Conservation (phyloP, 805 yeast genomes). For the Lachancea fermentati region DNA sequence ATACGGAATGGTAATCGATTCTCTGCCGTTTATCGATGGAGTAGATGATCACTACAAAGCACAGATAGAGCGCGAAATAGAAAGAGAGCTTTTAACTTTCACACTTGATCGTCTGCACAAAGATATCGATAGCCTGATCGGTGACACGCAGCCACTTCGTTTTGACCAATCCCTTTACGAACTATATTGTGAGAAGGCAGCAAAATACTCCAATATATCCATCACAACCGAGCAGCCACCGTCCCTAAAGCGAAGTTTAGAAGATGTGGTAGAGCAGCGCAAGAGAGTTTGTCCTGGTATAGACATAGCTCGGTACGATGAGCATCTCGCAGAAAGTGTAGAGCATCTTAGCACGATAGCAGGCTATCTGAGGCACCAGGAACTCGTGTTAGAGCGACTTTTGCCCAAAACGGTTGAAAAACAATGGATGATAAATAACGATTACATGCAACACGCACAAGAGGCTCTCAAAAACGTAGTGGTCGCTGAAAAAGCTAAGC, state of each 20-base stretch:
- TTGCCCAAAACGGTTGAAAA: constrained; percentile 31
- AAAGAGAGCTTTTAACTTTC: constrained; percentile 21
- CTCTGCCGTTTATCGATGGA: constrained; percentile 15
- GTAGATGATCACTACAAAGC: constrained; percentile 1
- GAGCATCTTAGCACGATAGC: constrained; percentile 23
- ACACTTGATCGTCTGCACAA: constrained; percentile 18
- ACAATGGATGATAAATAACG: constrained; percentile 37
- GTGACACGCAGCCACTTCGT: neutral
- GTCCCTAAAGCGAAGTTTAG: neutral
- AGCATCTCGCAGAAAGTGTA: constrained; percentile 6
- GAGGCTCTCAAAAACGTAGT: constrained; percentile 28
- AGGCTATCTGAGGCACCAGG: constrained; percentile 30
- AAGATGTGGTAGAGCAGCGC: constrained; percentile 5
- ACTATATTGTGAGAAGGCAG: neutral
- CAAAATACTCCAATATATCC: neutral
- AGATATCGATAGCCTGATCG: constrained; percentile 10
- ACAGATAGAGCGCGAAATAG: constrained; percentile 11
- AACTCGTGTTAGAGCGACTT: constrained; percentile 35
- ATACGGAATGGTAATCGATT: constrained; percentile 12
- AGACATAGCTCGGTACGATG: constrained; percentile 31
- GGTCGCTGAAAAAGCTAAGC: constrained; percentile 35
- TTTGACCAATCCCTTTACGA: neutral
- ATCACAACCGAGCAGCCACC: neutral
- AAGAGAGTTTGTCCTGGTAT: constrained; percentile 21
- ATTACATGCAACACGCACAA: constrained; percentile 28